Evolutionary conservation across 768 basidiomycete genomes (phyloP), one percentile per base, ranked within the genome.

Genomic region (Goffeauzyma gilvescens): DNA sequence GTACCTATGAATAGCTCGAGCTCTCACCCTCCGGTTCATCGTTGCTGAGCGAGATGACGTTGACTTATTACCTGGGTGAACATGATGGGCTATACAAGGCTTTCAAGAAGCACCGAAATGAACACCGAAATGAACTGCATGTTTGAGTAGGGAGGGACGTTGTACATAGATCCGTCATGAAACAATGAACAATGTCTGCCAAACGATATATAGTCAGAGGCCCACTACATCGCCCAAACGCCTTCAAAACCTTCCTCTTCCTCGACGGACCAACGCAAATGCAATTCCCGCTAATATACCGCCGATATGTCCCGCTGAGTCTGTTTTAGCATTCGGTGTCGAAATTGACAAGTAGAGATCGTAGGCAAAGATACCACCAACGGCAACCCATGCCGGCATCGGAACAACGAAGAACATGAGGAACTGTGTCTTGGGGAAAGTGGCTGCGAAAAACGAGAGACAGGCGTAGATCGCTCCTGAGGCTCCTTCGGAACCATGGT

Each of bases 51-150:
- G 65, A 68, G 39, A 72, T 82, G 70, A 81, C 81, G 0, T 61
- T 89, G 35, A 81, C 82, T 2, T 95, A 90, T 52, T 73, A 73
- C 3, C 64, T 93, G 0, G 86, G 86, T 1, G 76, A 79, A 44
- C 77, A 83, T 49, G 83, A 89, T 59, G 79, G 74, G 0, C 63
- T 85, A 6, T 79, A 69, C 44, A 57, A 63, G 28, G 54, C 64
- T 1, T 68, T 78, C 67, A 59, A 58, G 4, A 58, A 44, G n/a
- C n/a, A n/a, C n/a, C n/a, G n/a, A n/a, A n/a, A n/a, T n/a, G n/a
- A n/a, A n/a, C n/a, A n/a, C n/a, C n/a, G n/a, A n/a, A n/a, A n/a
- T n/a, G 13, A 21, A 21, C 3, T 18, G 25, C 15, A 7, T 24
- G 18, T 6, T 38, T 38, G 6, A 4, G 15, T 26, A 18, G n/a